Evolutionary conservation across 495 filamentous ascomycete genomes (phyloP), one percentile per base, ranked within the genome.

Genomic region (Xylaria flabelliformis): DNA sequence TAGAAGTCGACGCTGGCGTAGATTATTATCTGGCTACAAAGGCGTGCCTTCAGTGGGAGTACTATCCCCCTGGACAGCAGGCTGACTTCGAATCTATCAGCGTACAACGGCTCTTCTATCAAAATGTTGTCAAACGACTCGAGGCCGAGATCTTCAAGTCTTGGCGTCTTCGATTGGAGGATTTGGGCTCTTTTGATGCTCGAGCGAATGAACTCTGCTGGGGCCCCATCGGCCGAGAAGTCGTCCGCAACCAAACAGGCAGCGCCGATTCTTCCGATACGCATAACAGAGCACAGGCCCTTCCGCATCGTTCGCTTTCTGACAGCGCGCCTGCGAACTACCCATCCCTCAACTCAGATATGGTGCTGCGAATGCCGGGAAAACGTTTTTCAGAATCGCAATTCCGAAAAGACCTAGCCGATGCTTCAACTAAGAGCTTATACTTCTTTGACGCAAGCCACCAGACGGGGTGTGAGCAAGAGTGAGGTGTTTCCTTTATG

Each of bases 21-120:
- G 78, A 80, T 74, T 80, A 80, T 67, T 80, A 80, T 69, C 78
- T 80, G 64, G 78, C 78, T 53, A 79, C 77, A 62, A 80, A 79
- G 67, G 77, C 78, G 76, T 80, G 78, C 75, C 74, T 80, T 15
- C 26, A 64, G 29, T 64, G 75, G 74, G 78, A 80, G 71, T 80
- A 80, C 48, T 76, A 55, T 41, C 78, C 78, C 42, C 36, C 44
- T 66, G 78, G 78, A 74, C 70, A 79, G 69, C 67, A 72, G 5
- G 69, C 72, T 73, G 66, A 70, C 69, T 80, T 80, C 51, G 78
- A 80, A 46, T 68, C 61, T 74, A 71, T 71, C 68, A 75, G 67
- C 53, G 78, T 80, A 64, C 78, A 80, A 65, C 69, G 77, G 64
- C 78, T 79, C 55, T 80, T 80, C 75, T 80, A 80, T 21, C 77